Evolutionary conservation across 1,284 basidiomycete species (phyloP).

Genomic region (Cutaneotrichosporon mucoides): DNA sequence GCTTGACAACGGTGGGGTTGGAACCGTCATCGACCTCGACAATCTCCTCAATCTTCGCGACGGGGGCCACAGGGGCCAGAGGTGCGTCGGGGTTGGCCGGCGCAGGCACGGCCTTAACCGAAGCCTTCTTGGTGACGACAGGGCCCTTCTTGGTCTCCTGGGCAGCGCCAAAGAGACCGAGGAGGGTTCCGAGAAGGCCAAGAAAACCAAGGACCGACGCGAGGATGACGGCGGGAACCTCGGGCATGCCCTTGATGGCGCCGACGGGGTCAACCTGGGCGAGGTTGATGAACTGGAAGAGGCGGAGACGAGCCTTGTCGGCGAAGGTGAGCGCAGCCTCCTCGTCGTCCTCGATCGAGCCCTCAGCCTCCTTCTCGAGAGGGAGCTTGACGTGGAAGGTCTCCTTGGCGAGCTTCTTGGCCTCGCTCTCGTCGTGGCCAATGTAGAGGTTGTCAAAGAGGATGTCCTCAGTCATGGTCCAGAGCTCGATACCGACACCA

Average conservation of each 20-base stretch:
- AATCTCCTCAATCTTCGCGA: constrained; percentile 23
- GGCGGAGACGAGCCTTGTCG: constrained; percentile 43
- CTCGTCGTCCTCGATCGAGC: constrained; percentile 55
- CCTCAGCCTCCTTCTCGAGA: constrained; percentile 50
- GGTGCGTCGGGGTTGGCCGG: constrained; percentile 18
- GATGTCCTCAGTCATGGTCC: constrained; percentile 98
- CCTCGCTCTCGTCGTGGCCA: constrained; percentile 78
- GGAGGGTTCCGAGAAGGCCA: constrained; percentile 72
- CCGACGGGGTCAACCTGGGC: constrained; percentile 45
- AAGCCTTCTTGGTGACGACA: constrained; percentile 40
- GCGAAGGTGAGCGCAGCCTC: constrained; percentile 28
- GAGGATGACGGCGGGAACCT: constrained; percentile 71
- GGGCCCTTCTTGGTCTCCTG: constrained; percentile 26
- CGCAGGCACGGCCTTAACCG: constrained; percentile 39
- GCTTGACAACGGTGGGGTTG: constrained; percentile 31
- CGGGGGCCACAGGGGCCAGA: constrained; percentile 21
- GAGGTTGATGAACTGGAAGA: constrained; percentile 47
- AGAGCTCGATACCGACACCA: constrained; percentile 93
- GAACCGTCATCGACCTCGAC: constrained; percentile 19
- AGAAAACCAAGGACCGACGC: constrained; percentile 71
- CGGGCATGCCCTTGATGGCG: constrained; percentile 77
- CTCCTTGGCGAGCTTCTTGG: constrained; percentile 72
- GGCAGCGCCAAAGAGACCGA: constrained; percentile 64
- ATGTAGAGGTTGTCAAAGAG: constrained; percentile 89
- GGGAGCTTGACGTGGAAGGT: constrained; percentile 74